Evolutionary conservation across 345 rosid genomes (phyloP).

Genomic region (Isatis tinctoria): DNA sequence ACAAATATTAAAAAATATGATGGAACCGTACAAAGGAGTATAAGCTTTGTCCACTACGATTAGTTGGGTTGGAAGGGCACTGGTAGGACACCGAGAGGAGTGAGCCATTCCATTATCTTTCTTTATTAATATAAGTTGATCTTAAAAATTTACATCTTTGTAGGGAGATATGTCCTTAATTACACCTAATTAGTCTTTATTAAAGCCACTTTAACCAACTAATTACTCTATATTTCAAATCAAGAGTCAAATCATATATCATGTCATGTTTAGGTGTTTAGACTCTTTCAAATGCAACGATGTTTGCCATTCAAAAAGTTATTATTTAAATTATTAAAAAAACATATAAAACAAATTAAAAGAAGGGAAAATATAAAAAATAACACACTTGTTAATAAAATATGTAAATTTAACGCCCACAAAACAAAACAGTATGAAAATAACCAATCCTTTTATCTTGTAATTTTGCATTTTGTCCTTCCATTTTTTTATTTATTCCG

Average conservation of each 20-base stretch:
- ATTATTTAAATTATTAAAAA: no score
- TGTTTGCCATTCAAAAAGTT: background rate
- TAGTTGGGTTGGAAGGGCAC: constrained; percentile 24
- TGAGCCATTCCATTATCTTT: background rate
- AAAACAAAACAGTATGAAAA: no score
- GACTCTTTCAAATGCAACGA: background rate
- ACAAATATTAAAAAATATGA: background rate
- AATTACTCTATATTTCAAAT: background rate
- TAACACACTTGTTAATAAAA: no score
- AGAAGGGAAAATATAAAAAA: no score
- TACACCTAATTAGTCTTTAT: constrained; percentile 18
- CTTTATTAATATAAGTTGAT: background rate
- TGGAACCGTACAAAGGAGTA: background rate
- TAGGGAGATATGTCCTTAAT: constrained; percentile 1
- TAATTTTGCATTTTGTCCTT: no score
- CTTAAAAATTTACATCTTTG: background rate
- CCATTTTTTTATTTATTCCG: background rate
- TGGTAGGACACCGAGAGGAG: constrained; percentile 13
- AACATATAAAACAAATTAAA: no score
- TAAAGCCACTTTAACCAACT: constrained; percentile 15
- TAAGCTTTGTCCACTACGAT: constrained; percentile 16
- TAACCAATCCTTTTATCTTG: no score
- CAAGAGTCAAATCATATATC: constrained; percentile 4
- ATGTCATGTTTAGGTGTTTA: background rate
- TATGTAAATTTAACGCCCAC: no score